These are phyloP conservation scores for Umbelopsis sp. DNA, from an alignment of 192 early-diverging fungal genomes.

Conservation along the genomic window DNA sequence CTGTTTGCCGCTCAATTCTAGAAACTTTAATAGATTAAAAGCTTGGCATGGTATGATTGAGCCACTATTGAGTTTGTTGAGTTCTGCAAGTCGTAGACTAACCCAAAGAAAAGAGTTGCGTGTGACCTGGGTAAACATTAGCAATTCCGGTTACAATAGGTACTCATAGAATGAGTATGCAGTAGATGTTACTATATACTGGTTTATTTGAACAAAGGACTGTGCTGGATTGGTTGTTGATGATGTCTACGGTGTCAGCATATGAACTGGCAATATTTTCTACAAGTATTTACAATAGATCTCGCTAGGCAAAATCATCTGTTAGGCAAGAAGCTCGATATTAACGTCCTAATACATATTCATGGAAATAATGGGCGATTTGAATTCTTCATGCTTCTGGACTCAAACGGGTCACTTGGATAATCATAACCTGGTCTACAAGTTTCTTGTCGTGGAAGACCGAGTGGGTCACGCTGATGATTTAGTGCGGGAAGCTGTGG, in stretches of 20 bases:
- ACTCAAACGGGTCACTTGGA: not conserved
- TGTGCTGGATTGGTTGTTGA: not conserved
- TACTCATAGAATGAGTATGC: too few species aligned
- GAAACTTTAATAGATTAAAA: too few species aligned
- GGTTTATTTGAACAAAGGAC: not conserved
- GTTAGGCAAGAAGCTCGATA: too few species aligned
- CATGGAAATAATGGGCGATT: slow-evolving; percentile 12
- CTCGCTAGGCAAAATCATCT: not conserved
- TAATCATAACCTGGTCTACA: not conserved
- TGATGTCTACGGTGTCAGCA: not conserved
- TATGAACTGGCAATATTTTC: not conserved
- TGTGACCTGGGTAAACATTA: too few species aligned
- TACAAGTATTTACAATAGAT: not conserved
- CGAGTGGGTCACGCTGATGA: not conserved
- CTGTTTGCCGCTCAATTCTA: too few species aligned
- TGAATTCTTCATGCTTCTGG: not conserved
- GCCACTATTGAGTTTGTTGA: too few species aligned
- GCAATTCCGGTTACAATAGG: too few species aligned
- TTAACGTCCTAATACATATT: not conserved
- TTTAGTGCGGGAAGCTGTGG: not conserved
- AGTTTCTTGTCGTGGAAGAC: not conserved
- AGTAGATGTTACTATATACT: too few species aligned
- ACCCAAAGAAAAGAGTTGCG: too few species aligned
- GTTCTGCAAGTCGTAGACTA: too few species aligned
- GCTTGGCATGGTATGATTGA: too few species aligned